Evolutionary conservation across 78 protist genomes (phyloP).

Genomic region (Protostelium mycophagum): DNA sequence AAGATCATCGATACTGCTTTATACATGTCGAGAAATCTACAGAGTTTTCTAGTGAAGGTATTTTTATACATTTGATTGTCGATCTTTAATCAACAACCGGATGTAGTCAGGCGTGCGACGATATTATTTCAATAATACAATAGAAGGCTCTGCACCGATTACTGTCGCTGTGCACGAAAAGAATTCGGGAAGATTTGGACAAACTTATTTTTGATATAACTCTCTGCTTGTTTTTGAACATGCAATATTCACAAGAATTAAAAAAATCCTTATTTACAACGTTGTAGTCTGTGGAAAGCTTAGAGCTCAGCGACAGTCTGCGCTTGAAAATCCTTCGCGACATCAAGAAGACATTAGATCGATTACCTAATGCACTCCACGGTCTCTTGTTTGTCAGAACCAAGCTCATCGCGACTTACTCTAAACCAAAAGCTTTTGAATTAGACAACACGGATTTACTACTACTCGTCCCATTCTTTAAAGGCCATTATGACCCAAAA

Average conservation of each 20-base stretch:
- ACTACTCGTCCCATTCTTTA: neutral
- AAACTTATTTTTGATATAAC: too few species aligned
- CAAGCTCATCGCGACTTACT: neutral
- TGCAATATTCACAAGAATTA: neutral
- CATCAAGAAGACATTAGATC: neutral
- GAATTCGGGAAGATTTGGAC: too few species aligned
- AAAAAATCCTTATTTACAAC: neutral
- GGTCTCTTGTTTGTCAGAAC: neutral
- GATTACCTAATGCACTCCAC: neutral
- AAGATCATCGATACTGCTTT: neutral
- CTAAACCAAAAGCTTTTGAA: neutral
- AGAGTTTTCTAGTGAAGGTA: neutral
- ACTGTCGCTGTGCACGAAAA: too few species aligned
- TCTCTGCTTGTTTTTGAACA: too few species aligned
- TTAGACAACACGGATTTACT: neutral
- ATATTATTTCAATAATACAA: too few species aligned
- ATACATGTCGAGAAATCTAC: neutral
- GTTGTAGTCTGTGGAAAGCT: neutral
- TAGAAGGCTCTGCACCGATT: too few species aligned
- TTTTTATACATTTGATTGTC: neutral
- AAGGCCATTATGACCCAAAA: neutral
- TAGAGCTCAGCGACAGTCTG: neutral
- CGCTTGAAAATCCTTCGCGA: neutral
- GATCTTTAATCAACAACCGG: neutral
- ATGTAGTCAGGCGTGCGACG: too few species aligned